Base-by-base conservation (phyloP, 2,329 filamentous ascomycete genomes). In the Lachnum nothofagi region DNA sequence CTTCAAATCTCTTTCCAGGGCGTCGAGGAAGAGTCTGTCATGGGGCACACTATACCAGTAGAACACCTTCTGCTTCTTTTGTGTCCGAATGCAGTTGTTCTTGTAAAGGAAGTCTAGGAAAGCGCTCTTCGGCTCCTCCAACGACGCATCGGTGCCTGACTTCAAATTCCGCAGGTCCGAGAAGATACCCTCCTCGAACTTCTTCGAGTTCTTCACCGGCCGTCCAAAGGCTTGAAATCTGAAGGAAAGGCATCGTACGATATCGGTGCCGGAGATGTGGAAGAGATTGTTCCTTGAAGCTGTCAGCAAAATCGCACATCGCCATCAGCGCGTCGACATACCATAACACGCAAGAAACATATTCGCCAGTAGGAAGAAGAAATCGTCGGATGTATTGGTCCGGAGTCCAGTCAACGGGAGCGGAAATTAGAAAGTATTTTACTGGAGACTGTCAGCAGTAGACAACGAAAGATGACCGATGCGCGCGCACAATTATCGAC, bases 21-120 rank as follows among this genome's bases (percentile, higher is more conserved):
- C 93, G 73, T 98, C 93, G 60, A 98, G 84, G 73, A 98, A 98
- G 44, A 98, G 82, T 46, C 93, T 83, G 71, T 98, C 93, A 69
- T 98, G 93, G 1, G 93, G 93, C 41, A 98, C 93, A 74, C 91
- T 96, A 73, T 97, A 98, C 93, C 93, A 98, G 75, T 97, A 98
- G 67, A 98, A 98, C 58, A 98, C 93, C 77, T 98, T 98, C 68
- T 98, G 93, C 79, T 98, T 98, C 83, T 98, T 98, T 72, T 98
- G 93, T 31, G 93, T 98, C 61, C 93, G 85, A 62, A 98, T 98
- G 79, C 93, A 98, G 77, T 98, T 98, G 80, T 98, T 98, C 80
- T 98, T 98, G 82, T 98, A 98, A 38, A 98, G 78, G 69, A 97
- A 98, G 71, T 98, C 93, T 54, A 98, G 80, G 73, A 98, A 98